Conservation (phyloP, 179 eudicot genomes). For the Drosera spatulata region DNA sequence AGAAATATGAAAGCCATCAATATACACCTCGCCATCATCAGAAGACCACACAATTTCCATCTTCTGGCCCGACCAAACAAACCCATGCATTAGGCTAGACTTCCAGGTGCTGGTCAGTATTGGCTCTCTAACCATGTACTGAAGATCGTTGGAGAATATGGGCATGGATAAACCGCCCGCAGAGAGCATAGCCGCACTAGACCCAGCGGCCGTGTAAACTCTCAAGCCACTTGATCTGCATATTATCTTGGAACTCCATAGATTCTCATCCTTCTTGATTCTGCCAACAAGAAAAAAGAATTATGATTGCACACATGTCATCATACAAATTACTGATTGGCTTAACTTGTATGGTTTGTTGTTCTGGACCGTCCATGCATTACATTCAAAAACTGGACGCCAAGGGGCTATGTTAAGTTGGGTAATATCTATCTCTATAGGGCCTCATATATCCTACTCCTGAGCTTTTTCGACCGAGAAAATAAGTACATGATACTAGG, state of each 20-base stretch:
- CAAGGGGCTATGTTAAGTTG: no score
- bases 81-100: conserved; percentile 50
- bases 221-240: conserved; percentile 86
- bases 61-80: conserved; percentile 34
- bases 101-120: conserved; percentile 23
- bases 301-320: no score
- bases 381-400: no score
- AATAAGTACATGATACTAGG: no score
- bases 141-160: conserved; percentile 49
- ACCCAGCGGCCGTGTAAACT: conserved; percentile 89
- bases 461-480: no score
- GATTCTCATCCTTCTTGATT: conserved; percentile 28
- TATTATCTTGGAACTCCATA: conserved; percentile 27
- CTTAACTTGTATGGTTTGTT: no score
- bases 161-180: conserved; percentile 87
- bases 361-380: no score
- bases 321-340: no score
- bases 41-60: conserved; percentile 56
- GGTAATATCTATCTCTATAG: no score
- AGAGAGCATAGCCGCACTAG: conserved; percentile 93
- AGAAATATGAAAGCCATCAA: conserved; percentile 67
- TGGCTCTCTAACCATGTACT: conserved; percentile 33
- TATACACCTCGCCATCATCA: conserved; percentile 49
- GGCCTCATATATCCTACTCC: no score
- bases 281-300: conserved; percentile 13